A percentile compares a stretch with the other conserved stretches of the same genome.
These are phyloP conservation scores for Hyaloscypha variabilis DNA, from an alignment of 495 filamentous ascomycete genomes.

Conservation along the genomic window DNA sequence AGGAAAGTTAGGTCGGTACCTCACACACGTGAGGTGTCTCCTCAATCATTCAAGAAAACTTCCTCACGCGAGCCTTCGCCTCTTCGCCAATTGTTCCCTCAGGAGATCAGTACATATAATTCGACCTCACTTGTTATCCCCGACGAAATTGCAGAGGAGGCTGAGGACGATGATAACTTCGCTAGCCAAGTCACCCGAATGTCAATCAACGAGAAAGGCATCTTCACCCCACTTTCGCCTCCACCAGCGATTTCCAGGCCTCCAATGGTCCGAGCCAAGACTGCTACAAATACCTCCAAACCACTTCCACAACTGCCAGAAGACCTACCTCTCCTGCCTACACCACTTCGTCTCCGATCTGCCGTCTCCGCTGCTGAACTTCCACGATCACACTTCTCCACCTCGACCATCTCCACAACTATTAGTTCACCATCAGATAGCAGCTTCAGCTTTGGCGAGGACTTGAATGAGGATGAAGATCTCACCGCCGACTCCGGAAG, in stretches of 20 bases:
- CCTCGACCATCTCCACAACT: slow-evolving; percentile 39
- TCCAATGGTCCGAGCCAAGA: not conserved
- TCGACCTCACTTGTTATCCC: slow-evolving; percentile 42
- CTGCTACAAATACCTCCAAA: slow-evolving; percentile 16
- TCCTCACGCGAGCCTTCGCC: slow-evolving; percentile 29
- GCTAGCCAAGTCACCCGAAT: slow-evolving; percentile 47
- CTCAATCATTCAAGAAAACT: slow-evolving; percentile 18
- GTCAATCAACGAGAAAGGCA: slow-evolving; percentile 36
- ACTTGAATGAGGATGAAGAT: slow-evolving; percentile 21
- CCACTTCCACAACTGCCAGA: slow-evolving; percentile 31
- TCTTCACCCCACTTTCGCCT: slow-evolving; percentile 47
- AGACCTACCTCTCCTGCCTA: slow-evolving; percentile 11
- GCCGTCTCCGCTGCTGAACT: slow-evolving; percentile 25
- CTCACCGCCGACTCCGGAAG: slow-evolving; percentile 20
- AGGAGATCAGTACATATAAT: slow-evolving; percentile 34
- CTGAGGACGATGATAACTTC: slow-evolving; percentile 56
- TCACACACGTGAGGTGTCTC: slow-evolving; percentile 19
- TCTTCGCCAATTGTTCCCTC: slow-evolving; percentile 44
- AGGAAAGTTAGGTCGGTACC: slow-evolving; percentile 13
- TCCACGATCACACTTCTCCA: slow-evolving; percentile 39
- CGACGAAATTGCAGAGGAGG: slow-evolving; percentile 55
- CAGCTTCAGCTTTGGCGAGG: slow-evolving; percentile 20
- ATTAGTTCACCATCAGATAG: slow-evolving; percentile 33
- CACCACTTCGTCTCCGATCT: slow-evolving; percentile 18
- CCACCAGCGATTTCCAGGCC: slow-evolving; percentile 36